Base-by-base conservation (phyloP, 176 grass and related monocot genomes). In the Cenchrus purpureus region DNA sequence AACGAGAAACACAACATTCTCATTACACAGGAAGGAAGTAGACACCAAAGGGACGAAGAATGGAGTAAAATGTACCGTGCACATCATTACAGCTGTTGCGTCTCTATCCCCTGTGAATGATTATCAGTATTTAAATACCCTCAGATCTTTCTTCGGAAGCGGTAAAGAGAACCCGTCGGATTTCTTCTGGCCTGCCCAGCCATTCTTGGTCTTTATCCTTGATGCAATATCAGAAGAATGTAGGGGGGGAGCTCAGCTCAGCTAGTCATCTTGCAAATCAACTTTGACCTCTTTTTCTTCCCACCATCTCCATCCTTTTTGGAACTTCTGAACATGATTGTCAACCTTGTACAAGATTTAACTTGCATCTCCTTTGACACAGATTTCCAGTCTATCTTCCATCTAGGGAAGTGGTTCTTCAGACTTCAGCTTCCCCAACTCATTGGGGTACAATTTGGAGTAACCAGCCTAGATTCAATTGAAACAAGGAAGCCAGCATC, bases 181-280 rank as follows among this genome's bases (percentile, higher is more conserved):
- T 74, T 74, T 54, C 49, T 73, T 29, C 71, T 73, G 22, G 15
- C 34, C 46, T 73, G 22, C 6, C 25, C 7, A 12, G 14, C 31
- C 53, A 71, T 71, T 71, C 68, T 25, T 71, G 68, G 16, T n/a
- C 10, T 76, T 58, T 76, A 59, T 59, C 74, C 74, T 42, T 43
- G 53, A 43, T 5, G 32, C 54, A 42, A 59, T 19, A 56, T 43
- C 74, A 40, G 32, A 59, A 22, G 37, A 59, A 20, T 43, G 17
- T 7, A 40, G 65, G 65, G 65, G 74, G 74, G 12, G 43, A 57
- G 32, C 16, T 59, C 54, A 76, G 1, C 37, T 4, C 34, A 32
- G 31, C 31, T 32, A 32, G 31, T 43, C 32, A 76, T 76, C 53
- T 61, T 25, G 5, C 34, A 9, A 4, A 76, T 60, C 34, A 6